Conservation (phyloP, 192 early-diverging fungal species). For the Dissophora ornata region DNA sequence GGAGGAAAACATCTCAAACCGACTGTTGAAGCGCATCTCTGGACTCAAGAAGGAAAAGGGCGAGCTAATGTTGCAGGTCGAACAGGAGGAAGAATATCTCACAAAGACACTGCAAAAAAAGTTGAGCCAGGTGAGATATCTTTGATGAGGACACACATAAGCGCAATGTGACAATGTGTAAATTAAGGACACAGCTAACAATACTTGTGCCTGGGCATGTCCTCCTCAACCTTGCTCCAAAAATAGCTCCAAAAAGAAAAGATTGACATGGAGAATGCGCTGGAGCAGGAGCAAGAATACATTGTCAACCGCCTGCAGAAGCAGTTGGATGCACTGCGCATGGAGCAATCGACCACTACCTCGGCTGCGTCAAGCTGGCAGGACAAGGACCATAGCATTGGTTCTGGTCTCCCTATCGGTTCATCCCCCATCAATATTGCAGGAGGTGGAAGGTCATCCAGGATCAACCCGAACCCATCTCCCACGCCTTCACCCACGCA, state of each 20-base stretch:
- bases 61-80: slow-evolving; percentile 78
- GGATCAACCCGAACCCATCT: slow-evolving; percentile 44
- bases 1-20: slow-evolving; percentile 84
- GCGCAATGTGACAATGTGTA: no score
- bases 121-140: slow-evolving; percentile 60
- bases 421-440: slow-evolving; percentile 53
- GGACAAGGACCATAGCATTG: slow-evolving; percentile 43
- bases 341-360: slow-evolving; percentile 48
- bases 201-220: not conserved
- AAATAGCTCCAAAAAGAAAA: slow-evolving; percentile 86
- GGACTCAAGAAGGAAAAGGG: slow-evolving; percentile 84
- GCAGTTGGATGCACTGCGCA: slow-evolving; percentile 71
- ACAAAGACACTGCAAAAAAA: slow-evolving; percentile 85
- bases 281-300: slow-evolving; percentile 94
- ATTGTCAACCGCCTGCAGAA: slow-evolving; percentile 91
- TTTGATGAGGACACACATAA: no score
- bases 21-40: slow-evolving; percentile 76
- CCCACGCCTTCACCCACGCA: slow-evolving; percentile 51
- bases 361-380: slow-evolving; percentile 53
- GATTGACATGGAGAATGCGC: slow-evolving; percentile 86
- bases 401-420: slow-evolving; percentile 36
- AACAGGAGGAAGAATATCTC: slow-evolving; percentile 85
- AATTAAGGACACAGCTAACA: no score
- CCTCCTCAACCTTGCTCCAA: not conserved
- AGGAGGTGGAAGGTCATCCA: slow-evolving; percentile 37